Evolutionary conservation across 1,284 basidiomycete species (phyloP), one percentile per base, ranked within the genome.

Genomic region (Phylloporus sp.): DNA sequence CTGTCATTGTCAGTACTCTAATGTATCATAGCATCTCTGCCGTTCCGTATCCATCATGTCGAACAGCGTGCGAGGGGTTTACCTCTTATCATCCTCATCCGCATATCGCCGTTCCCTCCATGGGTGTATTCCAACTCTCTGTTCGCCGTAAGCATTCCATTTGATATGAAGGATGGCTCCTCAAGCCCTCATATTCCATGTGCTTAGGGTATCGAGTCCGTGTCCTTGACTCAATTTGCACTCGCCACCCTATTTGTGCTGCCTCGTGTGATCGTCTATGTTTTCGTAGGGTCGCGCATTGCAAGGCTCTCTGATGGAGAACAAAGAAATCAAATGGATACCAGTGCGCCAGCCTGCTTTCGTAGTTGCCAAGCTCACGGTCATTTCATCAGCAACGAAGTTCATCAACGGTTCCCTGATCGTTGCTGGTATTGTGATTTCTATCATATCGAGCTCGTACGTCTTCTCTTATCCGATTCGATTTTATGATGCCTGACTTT

Each of bases 81-180:
- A 18, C 89, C 89, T 22, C 78, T 95, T 28, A 92, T 95, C 52
- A 84, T 93, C 67, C 82, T 95, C 52, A 89, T 94, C 67, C 86
- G 93, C n/a, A 75, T 92, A 26, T 93, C 90, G 10, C 90, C 93
- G 4, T 86, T 95, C 72, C 92, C 93, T 59, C 92, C 93, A 24
- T 90, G 91, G 91, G 88, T 89, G 1, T 94, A 93, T 71, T 86
- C 90, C 20, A 94, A 93, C 68, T 80, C 88, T 1, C 79, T 94
- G 18, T 93, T 94, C 71, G 88, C 92, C 44, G 91, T 91, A 66
- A 78, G 88, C 79, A 6, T 55, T 53, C n/a, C 8, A 34, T 31
- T 56, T 63, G 55, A 37, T 55, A 32, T 39, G 59, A 31, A 46
- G 57, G 28, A 11, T 39, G 40, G 13, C 34, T 37, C 39, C 53